Evolutionary conservation across 306 rosid genomes (phyloP), one percentile per base, ranked within the genome.

Genomic region (Castanea mollissima): DNA sequence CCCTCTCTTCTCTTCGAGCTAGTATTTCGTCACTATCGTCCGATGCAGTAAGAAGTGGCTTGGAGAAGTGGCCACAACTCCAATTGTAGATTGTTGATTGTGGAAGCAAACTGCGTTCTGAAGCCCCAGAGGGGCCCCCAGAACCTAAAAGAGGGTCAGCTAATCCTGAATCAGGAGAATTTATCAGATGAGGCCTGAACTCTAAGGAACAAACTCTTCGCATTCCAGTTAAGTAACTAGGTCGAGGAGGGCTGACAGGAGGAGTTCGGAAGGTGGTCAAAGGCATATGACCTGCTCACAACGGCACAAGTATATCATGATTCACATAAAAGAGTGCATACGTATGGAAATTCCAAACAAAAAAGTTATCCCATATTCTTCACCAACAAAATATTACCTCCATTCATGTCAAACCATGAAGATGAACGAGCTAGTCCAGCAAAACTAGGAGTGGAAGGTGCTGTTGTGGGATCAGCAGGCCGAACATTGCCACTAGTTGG

Each of bases 231-330:
- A 96, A 83, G 81, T 90, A 91, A 84, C 85, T 93, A 73, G 93
- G 81, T 75, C 96, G 90, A 76, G 99, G 98, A 86, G 99, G 99
- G 78, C 99, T 96, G 76, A 96, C 99, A 64, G 98, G 99, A 78
- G 99, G 98, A 75, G 99, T 96, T 87, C 97, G 97, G 79, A 93
- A 95, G 73, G 95, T 87, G 73, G 95, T 87, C 64, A 92, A 85
- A 58, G 99, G 92, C 83, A 89, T 79, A 76, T 87, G 98, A 83
- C 98, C 98, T 96, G 88, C 78, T 65, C 81, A 73, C 41, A 80
- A 84, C 59, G 84, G 73, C 46, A 52, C 32, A 46, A 29, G n/a
- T 15, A 58, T 63, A 78, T 27, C 9, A 64, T 6, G 46, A 65
- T 65, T 31, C 11, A 8, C 18, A 27, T 41, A 41, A 41, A 15